phyloP scores from a whole-genome alignment of 495 filamentous ascomycete genomes.

The Podospora sp. region DNA sequence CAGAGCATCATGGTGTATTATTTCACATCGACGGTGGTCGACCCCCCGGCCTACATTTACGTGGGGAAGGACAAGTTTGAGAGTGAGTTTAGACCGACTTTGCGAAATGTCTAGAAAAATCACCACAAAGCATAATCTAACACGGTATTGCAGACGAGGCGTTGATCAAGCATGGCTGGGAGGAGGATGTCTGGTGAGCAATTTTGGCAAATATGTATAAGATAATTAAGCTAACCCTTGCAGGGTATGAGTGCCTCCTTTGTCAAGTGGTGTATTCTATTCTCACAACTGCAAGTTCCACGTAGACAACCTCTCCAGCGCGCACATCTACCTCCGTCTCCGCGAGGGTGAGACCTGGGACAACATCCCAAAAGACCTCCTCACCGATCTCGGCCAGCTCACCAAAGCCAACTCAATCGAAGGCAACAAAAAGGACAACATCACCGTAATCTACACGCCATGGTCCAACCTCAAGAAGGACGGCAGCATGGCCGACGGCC shows the following conservation, averaged over 20 bases:
- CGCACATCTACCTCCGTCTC: conserved; percentile 91
- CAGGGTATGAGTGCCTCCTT: conserved; percentile 12
- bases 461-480: conserved; percentile 97
- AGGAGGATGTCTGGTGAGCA: conserved; percentile 90
- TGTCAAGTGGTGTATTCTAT: not conserved
- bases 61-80: conserved; percentile 99
- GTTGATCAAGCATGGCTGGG: conserved; percentile 87
- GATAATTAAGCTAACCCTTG: not conserved
- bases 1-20: conserved; percentile 80
- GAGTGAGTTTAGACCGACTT: conserved; percentile 61
- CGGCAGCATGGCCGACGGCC: conserved; percentile 92
- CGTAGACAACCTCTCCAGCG: conserved; percentile 94
- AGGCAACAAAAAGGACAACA: conserved; percentile 98
- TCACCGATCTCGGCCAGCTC: conserved; percentile 88
- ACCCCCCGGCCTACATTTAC: conserved; percentile 82
- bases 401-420: conserved; percentile 99
- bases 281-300: conserved; percentile 67
- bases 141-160: conserved; percentile 74
- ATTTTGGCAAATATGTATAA: not conserved
- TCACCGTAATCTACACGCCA: conserved; percentile 94
- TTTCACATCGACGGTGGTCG: conserved; percentile 77
- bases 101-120: not conserved
- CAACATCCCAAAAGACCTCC: conserved; percentile 68
- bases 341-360: conserved; percentile 85
- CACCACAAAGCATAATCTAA: conserved; percentile 18